Conservation (phyloP, 805 yeast genomes). For the Barnettozyma californica region DNA sequence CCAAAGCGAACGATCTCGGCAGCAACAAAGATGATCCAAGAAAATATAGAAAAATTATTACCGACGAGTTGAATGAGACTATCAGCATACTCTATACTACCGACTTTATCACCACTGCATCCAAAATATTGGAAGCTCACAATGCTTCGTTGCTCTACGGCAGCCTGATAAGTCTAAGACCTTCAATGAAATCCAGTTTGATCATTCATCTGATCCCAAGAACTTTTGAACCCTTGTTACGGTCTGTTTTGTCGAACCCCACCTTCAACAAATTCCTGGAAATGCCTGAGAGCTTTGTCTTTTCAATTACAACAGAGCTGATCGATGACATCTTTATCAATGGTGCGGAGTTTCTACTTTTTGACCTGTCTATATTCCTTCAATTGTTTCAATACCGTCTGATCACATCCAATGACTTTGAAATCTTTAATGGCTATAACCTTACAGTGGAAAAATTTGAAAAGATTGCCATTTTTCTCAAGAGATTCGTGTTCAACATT, state of each 20-base stretch:
- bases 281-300: constrained; percentile 8
- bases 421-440: constrained; percentile 39
- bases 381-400: constrained; percentile 65
- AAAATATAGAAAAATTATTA: constrained; percentile 9
- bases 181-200: constrained; percentile 32
- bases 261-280: constrained; percentile 15
- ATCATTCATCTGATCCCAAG: constrained; percentile 39
- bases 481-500: constrained; percentile 43
- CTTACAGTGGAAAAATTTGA: constrained; percentile 33
- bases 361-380: constrained; percentile 43
- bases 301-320: constrained; percentile 2
- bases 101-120: constrained; percentile 25
- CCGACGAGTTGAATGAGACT: constrained; percentile 8
- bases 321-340: constrained; percentile 4
- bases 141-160: constrained; percentile 23
- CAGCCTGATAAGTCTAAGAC: constrained; percentile 33
- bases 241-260: constrained; percentile 20
- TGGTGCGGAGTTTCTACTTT: constrained; percentile 19
- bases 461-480: constrained; percentile 42
- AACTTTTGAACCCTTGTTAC: constrained; percentile 30
- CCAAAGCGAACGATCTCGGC: background rate
- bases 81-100: constrained; percentile 16
- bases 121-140: constrained; percentile 15
- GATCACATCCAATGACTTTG: constrained; percentile 61
- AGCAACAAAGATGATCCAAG: background rate